Base-by-base conservation (phyloP, 225 moss, liverwort and hornwort species). In the Antitrichia curtipendula region DNA sequence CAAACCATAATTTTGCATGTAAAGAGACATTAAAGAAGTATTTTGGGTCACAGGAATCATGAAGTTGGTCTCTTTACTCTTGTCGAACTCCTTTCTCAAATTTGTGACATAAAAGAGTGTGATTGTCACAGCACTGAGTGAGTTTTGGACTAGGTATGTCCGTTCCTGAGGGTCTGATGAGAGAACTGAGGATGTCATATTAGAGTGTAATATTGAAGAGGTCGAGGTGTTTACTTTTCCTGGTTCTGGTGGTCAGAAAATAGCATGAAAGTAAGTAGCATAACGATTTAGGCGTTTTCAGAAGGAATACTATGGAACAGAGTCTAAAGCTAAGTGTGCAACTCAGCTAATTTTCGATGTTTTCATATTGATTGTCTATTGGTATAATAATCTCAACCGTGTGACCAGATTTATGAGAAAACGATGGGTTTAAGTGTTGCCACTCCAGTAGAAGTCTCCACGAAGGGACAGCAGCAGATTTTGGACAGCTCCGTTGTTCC, bases 371-470 rank as follows among this genome's bases (percentile, higher is more conserved):
- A 82, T 83, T 71, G 36, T 72, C 29, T 18, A 23, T 62, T 10
- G 64, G 82, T 64, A n/a, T 68, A 70, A 83, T 68, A 80, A 41
- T 77, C n/a, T 90, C 43, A 81, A 81, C 57, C 19, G 36, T 89
- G 31, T 84, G 88, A 88, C 31, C 89, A 94, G 94, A 93, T 94
- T 83, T 98, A 96, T 93, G 94, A 94, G 81, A 95, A 93, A 83
- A 91, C 90, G 70, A 91, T 92, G 87, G 86, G 90, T 60, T 56
- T 91, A 78, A 89, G 89, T 76, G 91, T 89, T 82, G 91, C 83
- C 82, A 84, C 88, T 70, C 90, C 93, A 85, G 83, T 63, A 25
- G 80, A 66, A 72, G 83, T 60, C 70, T 83, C 68, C 23, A 82
- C 86, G 36, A 84, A 86, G 49, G 84, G 28, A 76, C 81, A 84